Conservation (phyloP, 2,329 filamentous ascomycete genomes). For the Colletotrichum brevisporum region DNA sequence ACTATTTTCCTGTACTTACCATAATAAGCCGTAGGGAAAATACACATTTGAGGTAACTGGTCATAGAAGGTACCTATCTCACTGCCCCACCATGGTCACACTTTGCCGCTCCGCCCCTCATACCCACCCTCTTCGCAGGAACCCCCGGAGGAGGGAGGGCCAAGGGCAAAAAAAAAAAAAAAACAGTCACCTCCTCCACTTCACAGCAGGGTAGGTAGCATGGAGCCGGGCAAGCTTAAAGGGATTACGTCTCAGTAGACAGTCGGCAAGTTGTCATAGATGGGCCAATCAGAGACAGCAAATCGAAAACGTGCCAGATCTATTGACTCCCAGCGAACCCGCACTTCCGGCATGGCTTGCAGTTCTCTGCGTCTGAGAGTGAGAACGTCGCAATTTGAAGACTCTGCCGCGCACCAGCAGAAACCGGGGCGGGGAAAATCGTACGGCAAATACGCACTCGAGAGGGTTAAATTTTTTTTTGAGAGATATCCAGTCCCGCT, state of each 20-base stretch:
- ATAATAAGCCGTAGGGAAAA: too few relatives aligned
- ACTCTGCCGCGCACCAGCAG: background rate
- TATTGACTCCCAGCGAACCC: constrained; percentile 42
- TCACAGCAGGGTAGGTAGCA: background rate
- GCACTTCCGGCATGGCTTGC: constrained; percentile 35
- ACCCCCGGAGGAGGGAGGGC: background rate
- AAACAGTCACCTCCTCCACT: background rate
- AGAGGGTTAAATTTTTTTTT: background rate
- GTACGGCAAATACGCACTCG: constrained; percentile 22
- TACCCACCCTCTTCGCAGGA: background rate
- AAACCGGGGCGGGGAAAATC: background rate
- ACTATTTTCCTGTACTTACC: too few relatives aligned
- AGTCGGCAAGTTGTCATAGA: constrained; percentile 12
- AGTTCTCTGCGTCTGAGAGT: background rate
- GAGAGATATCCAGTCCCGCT: constrained; percentile 11
- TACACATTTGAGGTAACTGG: too few relatives aligned
- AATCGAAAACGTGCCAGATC: constrained; percentile 40
- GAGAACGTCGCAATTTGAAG: background rate
- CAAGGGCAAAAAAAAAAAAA: background rate
- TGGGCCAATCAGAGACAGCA: constrained; percentile 30
- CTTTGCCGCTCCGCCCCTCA: constrained; percentile 20
- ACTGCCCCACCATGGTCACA: constrained; percentile 1
- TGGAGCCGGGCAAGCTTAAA: constrained; percentile 29
- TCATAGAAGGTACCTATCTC: too few relatives aligned
- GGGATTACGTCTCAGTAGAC: constrained; percentile 26